Conservation (phyloP, 2,329 filamentous ascomycete genomes). For the Colletotrichum gigasporum region DNA sequence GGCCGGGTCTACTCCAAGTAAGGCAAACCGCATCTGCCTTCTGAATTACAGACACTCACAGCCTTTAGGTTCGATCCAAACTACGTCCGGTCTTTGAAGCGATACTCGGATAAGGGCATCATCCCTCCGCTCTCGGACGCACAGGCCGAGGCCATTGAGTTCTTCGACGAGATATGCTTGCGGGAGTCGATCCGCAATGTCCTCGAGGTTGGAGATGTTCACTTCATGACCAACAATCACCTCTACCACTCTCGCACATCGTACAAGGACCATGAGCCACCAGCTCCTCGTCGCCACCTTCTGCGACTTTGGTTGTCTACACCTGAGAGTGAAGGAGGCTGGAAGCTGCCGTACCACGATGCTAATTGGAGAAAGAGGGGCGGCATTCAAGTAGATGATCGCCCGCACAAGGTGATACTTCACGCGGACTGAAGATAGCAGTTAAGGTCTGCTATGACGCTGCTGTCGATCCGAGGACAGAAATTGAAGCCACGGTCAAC, state of each 20-base stretch:
- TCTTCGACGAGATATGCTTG: conserved; percentile 81
- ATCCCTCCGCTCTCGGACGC: conserved; percentile 77
- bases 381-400: conserved; percentile 88
- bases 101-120: conserved; percentile 77
- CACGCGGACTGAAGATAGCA: conserved; percentile 86
- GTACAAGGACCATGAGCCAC: conserved; percentile 74
- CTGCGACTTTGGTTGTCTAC: conserved; percentile 88
- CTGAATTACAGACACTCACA: no score
- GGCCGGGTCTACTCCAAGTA: conserved; percentile 83
- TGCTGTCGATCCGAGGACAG: no score
- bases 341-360: conserved; percentile 85
- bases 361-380: conserved; percentile 86
- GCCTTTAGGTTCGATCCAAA: no score
- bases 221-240: conserved; percentile 81
- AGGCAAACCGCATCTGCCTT: no score
- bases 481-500: no score
- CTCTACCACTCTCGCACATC: conserved; percentile 83
- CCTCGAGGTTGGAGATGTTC: conserved; percentile 86
- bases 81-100: conserved; percentile 78
- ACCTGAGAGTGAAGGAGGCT: conserved; percentile 84
- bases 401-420: conserved; percentile 75
- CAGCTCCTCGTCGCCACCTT: conserved; percentile 77
- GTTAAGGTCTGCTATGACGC: no score
- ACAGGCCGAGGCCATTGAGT: conserved; percentile 72
- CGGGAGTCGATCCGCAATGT: conserved; percentile 81